Evolutionary conservation across 2,329 filamentous ascomycete genomes (phyloP).

Genomic region (Pseudogymnoascus sp.): DNA sequence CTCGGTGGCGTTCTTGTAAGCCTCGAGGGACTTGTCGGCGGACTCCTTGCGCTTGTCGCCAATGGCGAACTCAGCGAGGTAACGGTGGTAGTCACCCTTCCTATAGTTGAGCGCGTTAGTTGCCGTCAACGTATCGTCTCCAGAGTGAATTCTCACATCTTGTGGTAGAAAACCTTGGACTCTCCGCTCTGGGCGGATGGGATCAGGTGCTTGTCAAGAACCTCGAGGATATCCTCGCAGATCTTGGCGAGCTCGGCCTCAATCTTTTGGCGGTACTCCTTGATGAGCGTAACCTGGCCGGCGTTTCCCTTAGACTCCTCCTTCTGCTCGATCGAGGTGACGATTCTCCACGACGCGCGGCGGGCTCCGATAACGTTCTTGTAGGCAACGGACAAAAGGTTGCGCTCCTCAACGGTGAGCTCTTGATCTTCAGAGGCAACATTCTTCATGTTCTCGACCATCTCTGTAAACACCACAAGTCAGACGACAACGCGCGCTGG

Average conservation of each 20-base stretch:
- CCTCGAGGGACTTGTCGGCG: slow-evolving; percentile 81
- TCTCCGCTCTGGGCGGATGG: slow-evolving; percentile 94
- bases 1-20: slow-evolving; percentile 98
- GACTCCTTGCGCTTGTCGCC: slow-evolving; percentile 88
- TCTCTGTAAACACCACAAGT: slow-evolving; percentile 52
- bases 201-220: slow-evolving; percentile 87
- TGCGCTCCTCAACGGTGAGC: slow-evolving; percentile 93
- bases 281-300: slow-evolving; percentile 89
- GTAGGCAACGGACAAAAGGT: slow-evolving; percentile 97
- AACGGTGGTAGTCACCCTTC: slow-evolving; percentile 97
- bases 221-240: slow-evolving; percentile 95
- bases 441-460: slow-evolving; percentile 99
- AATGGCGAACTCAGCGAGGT: slow-evolving; percentile 86
- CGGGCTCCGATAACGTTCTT: slow-evolving; percentile 99
- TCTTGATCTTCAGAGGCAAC: slow-evolving; percentile 83
- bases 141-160: slow-evolving; percentile 65
- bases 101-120: slow-evolving; percentile 35
- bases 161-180: slow-evolving; percentile 99
- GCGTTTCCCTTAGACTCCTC: slow-evolving; percentile 98
- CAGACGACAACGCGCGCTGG: neutral
- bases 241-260: slow-evolving; percentile 95
- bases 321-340: slow-evolving; percentile 99
- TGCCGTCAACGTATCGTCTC: neutral
- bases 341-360: slow-evolving; percentile 98
- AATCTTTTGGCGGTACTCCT: slow-evolving; percentile 97